Base-by-base conservation (phyloP, 2,329 filamentous ascomycete species). In the Alternaria incomplexa region DNA sequence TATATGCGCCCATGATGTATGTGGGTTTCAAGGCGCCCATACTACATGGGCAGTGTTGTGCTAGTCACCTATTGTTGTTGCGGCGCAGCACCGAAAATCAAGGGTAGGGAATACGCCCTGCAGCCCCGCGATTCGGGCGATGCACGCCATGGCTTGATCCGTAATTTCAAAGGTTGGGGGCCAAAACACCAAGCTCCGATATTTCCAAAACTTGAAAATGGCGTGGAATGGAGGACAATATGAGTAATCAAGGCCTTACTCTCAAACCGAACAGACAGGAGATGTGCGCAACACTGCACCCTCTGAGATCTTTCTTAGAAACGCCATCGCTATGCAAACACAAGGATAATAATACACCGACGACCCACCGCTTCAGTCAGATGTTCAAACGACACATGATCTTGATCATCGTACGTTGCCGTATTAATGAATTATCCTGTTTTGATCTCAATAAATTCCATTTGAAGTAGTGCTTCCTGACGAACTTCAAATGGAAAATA, bases 321-420 rank as follows among this genome's bases (percentile, higher is more conserved):
- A 67, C 64, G 64, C 66, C 66, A 46, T 60, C 62, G 66, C 66
- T 69, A 69, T 69, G 66, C 20, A 52, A 25, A 11, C n/a, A 25
- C 48, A 52, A 52, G 11, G 5, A 15, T 8, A 25, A 40, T 40
- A 17, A 40, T 5, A 17, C 15, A 40, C 36, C n/a, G 8, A 40
- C 15, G 10, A 40, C 15, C 36, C 36, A 10, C 36, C n/a, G 15
- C 36, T 40, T 40, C n/a, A 40, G 36, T 17, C n/a, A 40, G n/a
- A 52, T 30, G 17, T 59, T 23, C 7, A 28, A 28, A 28, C 10
- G 26, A 28, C 26, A 28, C 26, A 28, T 28, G 26, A 28, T 11
- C 26, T 28, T 11, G 26, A 11, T 11, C 4, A 28, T 28, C 10
- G 26, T 28, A 28, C 26, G 26, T 28, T 28, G 26, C 26, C 26